Evolutionary conservation across 768 basidiomycete genomes (phyloP), one percentile per base, ranked within the genome.

Genomic region (Basidioascus undulatus): DNA sequence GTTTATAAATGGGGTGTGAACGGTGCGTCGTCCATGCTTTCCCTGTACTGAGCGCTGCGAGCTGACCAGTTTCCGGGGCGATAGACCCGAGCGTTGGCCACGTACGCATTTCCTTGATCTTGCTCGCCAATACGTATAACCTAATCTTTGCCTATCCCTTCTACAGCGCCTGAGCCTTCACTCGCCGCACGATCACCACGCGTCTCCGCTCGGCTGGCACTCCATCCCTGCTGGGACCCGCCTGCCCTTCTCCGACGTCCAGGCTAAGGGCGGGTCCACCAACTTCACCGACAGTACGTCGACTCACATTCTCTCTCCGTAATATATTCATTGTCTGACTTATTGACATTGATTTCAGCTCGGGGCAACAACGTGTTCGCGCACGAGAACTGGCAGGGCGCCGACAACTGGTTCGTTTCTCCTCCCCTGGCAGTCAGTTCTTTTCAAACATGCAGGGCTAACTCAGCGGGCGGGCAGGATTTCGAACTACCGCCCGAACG

Each of bases 171-270:
- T n/a, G n/a, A n/a, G n/a, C n/a, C n/a, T n/a, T n/a, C n/a, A n/a
- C n/a, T n/a, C n/a, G n/a, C n/a, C n/a, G n/a, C n/a, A 69, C 47
- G 89, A 98, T 55, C 53, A 55, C 0, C 57, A 74, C 7, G 84
- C 87, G 5, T 79, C 77, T 36, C 89, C 89, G 12, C 64, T 68
- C 34, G 89, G 89, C 4, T 98, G 89, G 89, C 89, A 98, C 53
- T 55, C 74, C 0, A 63, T 94, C 37, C 86, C 86, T 12, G 65
- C 64, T 47, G 50, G 59, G 7, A 67, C 72, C 47, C 80, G 86
- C 51, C 81, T n/a, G n/a, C n/a, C 83, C 0, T 59, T 62, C 39
- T 56, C 59, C 13, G 41, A 45, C 9, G 25, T 42, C 32, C 13
- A 39, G 38, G 40, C 45, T 10, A 50, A 54, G 19, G 47, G 4